Percentiles rank a stretch among this genome's conserved stretches.
phyloP scores from a whole-genome alignment of 257 asterid species.

The Euphrasia confusa region DNA sequence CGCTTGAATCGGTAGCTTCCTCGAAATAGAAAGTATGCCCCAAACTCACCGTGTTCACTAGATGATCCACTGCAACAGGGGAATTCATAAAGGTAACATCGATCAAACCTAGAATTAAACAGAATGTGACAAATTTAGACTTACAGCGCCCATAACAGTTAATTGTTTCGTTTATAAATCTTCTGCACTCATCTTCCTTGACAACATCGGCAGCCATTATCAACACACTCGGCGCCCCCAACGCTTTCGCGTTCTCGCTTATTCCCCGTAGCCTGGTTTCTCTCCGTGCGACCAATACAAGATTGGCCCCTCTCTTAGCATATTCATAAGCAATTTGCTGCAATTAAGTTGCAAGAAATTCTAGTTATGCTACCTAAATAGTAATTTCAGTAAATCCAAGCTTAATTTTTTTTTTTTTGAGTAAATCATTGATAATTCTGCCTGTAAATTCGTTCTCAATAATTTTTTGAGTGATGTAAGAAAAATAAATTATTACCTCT shows the following conservation, averaged over 20 bases:
- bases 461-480: too few species aligned
- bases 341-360: background rate
- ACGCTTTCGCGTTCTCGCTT: slow-evolving; percentile 60
- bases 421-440: too few species aligned
- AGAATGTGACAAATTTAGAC: too few species aligned
- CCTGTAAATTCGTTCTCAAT: too few species aligned
- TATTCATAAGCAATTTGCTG: slow-evolving; percentile 94
- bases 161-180: slow-evolving; percentile 68
- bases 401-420: too few species aligned
- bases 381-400: too few species aligned
- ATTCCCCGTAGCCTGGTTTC: slow-evolving; percentile 68
- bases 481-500: slow-evolving; percentile 43
- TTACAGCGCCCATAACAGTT: slow-evolving; percentile 59
- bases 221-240: slow-evolving; percentile 63
- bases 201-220: slow-evolving; percentile 93
- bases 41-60: slow-evolving; percentile 77
- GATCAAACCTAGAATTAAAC: too few species aligned
- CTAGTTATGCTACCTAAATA: background rate
- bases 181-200: slow-evolving; percentile 83
- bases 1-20: slow-evolving; percentile 73
- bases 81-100: background rate
- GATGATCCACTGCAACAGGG: slow-evolving; percentile 70
- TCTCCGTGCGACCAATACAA: slow-evolving; percentile 80
- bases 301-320: slow-evolving; percentile 77
- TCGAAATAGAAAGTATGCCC: slow-evolving; percentile 95